Evolutionary conservation across 2,329 filamentous ascomycete species (phyloP).

Genomic region (Phyllosticta citribraziliensis): DNA sequence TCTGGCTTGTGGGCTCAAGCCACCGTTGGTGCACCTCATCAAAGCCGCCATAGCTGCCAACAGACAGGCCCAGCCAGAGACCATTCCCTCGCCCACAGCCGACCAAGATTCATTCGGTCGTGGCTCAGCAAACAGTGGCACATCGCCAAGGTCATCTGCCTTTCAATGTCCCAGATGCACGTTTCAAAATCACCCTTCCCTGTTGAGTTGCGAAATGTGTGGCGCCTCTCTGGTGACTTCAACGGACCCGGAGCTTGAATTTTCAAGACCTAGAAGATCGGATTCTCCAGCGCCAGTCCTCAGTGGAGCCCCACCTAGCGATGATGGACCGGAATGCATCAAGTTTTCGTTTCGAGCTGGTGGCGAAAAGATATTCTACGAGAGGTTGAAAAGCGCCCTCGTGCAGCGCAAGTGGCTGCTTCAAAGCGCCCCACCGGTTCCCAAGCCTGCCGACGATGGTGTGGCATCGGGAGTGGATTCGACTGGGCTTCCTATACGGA

Average conservation of each 20-base stretch:
- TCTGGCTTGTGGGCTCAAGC: constrained; percentile 87
- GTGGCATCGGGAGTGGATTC: background rate
- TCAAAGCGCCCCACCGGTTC: constrained; percentile 79
- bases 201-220: constrained; percentile 84
- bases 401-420: constrained; percentile 94
- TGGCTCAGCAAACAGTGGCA: constrained; percentile 16
- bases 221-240: constrained; percentile 60
- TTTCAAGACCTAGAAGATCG: constrained; percentile 38
- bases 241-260: constrained; percentile 33
- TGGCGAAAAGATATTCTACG: constrained; percentile 82
- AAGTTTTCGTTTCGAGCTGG: constrained; percentile 88
- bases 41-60: constrained; percentile 76
- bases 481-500: constrained; percentile 16
- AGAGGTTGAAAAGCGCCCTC: constrained; percentile 77
- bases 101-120: constrained; percentile 30
- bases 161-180: constrained; percentile 73
- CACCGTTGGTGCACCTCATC: constrained; percentile 67
- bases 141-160: constrained; percentile 5
- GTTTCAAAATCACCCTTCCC: constrained; percentile 82
- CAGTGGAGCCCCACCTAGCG: constrained; percentile 32
- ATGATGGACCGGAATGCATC: constrained; percentile 61
- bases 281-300: constrained; percentile 73
- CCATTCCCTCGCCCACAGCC: constrained; percentile 14
- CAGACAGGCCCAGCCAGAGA: constrained; percentile 30
- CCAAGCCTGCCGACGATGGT: constrained; percentile 42